A percentile compares a stretch with the other conserved stretches of the same genome.
Conservation (phyloP, 495 filamentous ascomycete species). For the Copromyces sp. region DNA sequence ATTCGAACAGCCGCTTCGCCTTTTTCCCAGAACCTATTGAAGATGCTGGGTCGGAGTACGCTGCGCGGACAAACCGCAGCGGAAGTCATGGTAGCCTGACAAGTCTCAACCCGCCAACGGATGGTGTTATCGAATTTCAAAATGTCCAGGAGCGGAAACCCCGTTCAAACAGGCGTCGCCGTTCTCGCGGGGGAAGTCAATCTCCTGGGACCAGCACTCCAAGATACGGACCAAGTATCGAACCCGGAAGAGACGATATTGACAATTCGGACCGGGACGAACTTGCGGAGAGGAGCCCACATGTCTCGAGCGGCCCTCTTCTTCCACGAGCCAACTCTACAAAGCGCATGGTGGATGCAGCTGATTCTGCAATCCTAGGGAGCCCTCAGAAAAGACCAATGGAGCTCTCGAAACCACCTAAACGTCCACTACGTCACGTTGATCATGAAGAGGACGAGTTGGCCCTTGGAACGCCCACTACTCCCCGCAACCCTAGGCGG, state of each 20-base stretch:
- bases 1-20: background rate
- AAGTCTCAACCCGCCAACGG: conserved; percentile 5
- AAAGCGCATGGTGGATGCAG: conserved; percentile 1
- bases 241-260: conserved; percentile 6
- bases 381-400: background rate
- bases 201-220: background rate
- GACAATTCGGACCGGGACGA: conserved; percentile 6
- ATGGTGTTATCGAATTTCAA: conserved; percentile 16
- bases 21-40: conserved; percentile 12
- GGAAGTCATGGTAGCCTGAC: conserved; percentile 14
- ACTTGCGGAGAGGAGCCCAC: background rate
- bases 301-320: background rate
- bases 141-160: conserved; percentile 1
- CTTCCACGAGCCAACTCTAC: background rate
- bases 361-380: conserved; percentile 8
- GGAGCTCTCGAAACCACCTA: background rate
- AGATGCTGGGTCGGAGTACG: conserved; percentile 1
- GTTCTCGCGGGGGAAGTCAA: background rate
- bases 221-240: background rate
- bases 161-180: conserved; percentile 4
- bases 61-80: background rate
- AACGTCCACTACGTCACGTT: conserved; percentile 1
- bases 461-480: background rate
- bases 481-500: background rate
- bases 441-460: conserved; percentile 5